Evolutionary conservation across 202 grass and related monocot genomes (phyloP).

Genomic region (Zizania palustris): DNA sequence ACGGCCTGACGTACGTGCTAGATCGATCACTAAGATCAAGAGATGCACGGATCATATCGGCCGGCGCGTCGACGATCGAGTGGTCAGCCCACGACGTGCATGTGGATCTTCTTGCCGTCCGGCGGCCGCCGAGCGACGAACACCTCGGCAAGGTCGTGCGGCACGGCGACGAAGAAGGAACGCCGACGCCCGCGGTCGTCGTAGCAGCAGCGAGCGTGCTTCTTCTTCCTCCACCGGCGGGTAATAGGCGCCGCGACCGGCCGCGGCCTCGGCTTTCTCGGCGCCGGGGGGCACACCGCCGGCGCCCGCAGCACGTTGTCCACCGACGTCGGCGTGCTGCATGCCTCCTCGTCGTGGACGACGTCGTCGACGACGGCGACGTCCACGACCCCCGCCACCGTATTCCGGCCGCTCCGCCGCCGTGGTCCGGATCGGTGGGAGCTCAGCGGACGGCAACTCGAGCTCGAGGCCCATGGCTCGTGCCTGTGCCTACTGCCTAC

Average conservation of each 20-base stretch:
- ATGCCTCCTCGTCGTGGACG: not conserved
- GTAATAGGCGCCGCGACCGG: not conserved
- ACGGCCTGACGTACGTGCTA: no score
- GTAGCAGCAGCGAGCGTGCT: not conserved
- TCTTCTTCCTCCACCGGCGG: conserved; percentile 21
- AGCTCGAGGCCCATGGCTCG: conserved; percentile 43
- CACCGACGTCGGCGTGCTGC: conserved; percentile 43
- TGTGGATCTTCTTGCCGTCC: conserved; percentile 47
- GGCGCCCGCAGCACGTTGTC: conserved; percentile 16
- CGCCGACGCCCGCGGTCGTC: not conserved
- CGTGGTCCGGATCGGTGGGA: conserved; percentile 36
- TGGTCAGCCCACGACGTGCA: conserved; percentile 21
- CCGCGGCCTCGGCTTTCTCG: conserved; percentile 49
- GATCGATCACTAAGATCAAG: no score
- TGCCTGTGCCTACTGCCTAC: no score
- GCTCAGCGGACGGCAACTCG: conserved; percentile 8
- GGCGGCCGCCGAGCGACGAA: conserved; percentile 40
- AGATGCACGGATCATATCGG: no score
- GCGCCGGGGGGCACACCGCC: conserved; percentile 49
- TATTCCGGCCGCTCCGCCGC: not conserved
- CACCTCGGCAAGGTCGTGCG: conserved; percentile 47
- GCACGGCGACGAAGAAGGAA: conserved; percentile 42
- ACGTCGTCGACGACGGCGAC: not conserved
- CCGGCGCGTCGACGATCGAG: no score
- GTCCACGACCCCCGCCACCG: not conserved